Evolutionary conservation across 108 stramenopile species (phyloP), one percentile per base, ranked within the genome.

Genomic region (Skeletonema potamos): DNA sequence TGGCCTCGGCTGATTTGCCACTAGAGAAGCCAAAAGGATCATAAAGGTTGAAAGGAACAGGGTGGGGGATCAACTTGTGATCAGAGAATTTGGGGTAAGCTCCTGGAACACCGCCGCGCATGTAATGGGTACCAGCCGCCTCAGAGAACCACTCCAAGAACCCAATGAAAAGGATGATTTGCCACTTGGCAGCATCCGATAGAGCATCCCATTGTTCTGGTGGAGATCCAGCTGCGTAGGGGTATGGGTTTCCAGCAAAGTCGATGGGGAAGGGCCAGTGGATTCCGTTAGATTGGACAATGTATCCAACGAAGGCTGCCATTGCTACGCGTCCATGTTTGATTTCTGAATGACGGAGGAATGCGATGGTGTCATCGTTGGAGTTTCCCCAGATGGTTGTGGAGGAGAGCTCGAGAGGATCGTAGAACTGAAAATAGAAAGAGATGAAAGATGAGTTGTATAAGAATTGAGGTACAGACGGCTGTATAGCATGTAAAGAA

Each of bases 161-260:
- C 27, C 88, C 85, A 71, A 92, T 66, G 68, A 92, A 87, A 46
- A 87, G 85, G 70, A 92, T 85, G 81, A 92, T 92, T 82, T 92
- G 91, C 91, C 91, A 92, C 86, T 88, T 92, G 76, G 88, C 87
- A 7, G 88, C 85, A 71, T 86, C 88, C 17, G 85, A 73, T 28
- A 92, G 79, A 9, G 88, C 87, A 79, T 89, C 91, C 91, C 91
- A 92, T 62, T 88, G 86, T 56, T 88, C 87, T 20, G 87, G 88
- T 30, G 88, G 88, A 13, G 77, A 79, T 56, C 83, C 83, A 22
- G 84, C 77, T 41, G 56, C 67, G 18, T 27, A 70, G 57, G 87
- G 82, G 85, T 70, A 87, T 29, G 85, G 85, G 6, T 81, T 82
- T 37, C 83, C 82, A 54, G 54, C 77, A 66, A 66, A 60, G 39